A percentile compares a stretch with the other conserved stretches of the same genome.
phyloP scores from a whole-genome alignment of 225 moss, liverwort and hornwort species.

The Bryum argenteum region DNA sequence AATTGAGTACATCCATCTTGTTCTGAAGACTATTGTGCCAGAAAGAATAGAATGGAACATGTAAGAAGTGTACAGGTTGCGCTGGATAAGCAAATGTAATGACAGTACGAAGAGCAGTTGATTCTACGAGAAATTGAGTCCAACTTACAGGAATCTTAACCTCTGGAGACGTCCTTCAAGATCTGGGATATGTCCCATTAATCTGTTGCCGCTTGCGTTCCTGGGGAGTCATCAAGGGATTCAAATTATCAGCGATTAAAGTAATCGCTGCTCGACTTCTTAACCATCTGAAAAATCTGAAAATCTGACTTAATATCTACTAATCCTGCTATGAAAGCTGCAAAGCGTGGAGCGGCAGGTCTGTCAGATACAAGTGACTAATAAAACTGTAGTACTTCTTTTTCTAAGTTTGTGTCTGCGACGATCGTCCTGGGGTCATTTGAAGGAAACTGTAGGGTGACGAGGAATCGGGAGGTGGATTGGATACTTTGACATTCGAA shows the following conservation, averaged over 20 bases:
- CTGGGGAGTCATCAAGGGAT: slow-evolving; percentile 32
- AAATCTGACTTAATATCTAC: background rate
- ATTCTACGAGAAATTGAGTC: background rate
- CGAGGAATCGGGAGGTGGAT: slow-evolving; percentile 8
- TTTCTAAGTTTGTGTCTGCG: background rate
- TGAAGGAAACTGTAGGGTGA: background rate
- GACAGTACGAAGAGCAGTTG: background rate
- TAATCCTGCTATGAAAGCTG: slow-evolving; percentile 7
- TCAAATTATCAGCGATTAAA: background rate
- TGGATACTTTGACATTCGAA: background rate
- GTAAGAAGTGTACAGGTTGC: background rate
- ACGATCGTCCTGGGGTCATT: background rate
- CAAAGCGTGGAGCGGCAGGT: slow-evolving; percentile 12
- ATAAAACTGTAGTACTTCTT: background rate
- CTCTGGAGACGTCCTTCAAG: slow-evolving; percentile 41
- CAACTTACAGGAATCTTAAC: slow-evolving; percentile 59
- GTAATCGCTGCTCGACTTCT: background rate
- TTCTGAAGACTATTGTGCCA: slow-evolving; percentile 8
- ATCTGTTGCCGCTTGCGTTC: slow-evolving; percentile 63
- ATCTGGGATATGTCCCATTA: slow-evolving; percentile 48
- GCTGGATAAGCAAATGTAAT: background rate
- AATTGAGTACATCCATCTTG: slow-evolving; percentile 19
- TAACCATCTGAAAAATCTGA: background rate
- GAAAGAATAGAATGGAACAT: slow-evolving; percentile 1
- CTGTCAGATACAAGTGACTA: slow-evolving; percentile 3